Base-by-base conservation (phyloP, 2,329 filamentous ascomycete species). In the Epichloe uncinata region DNA sequence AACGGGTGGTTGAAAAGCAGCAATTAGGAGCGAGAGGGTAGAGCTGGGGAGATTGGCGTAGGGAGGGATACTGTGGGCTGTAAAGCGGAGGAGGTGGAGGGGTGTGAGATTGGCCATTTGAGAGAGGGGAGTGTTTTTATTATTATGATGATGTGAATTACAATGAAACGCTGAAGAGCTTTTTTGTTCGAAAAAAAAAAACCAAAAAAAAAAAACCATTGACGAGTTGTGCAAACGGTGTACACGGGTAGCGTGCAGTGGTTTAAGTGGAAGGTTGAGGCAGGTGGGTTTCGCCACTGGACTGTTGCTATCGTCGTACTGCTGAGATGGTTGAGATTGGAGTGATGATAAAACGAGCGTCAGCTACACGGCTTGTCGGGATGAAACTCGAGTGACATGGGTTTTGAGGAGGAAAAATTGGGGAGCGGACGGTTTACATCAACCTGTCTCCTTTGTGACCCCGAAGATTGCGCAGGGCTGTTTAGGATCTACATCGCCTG, bases 1-100 rank as follows among this genome's bases (percentile, higher is more conserved):
- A 12, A 43, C 5, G 16, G n/a, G 30, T 20, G 5, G 41, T n/a
- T 33, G 22, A 42, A 26, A 22, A 9, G 16, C 38, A 41, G 37
- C n/a, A 16, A 7, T 12, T 26, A 87, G 71, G 0, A 82, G 81
- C 54, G 81, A 77, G 49, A 83, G 73, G 5, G 76, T 78, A 38
- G 80, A 83, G 61, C 87, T 87, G 18, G 83, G 82, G 36, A 79
- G 71, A 4, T 70, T 66, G 26, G 64, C 61, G 62, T 80, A 73
- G 12, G 73, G 66, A 4, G 79, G 75, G 52, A 87, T 85, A 26
- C 72, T 67, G 60, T 82, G 73, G 16, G 67, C 71, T 37, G 76
- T 76, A n/a, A 84, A 68, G 33, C 66, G 66, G 50, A 86, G 71
- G 3, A 74, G 65, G 34, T 69, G 64, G 15, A 79, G 64, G 16